phyloP scores from a whole-genome alignment of 2,329 filamentous ascomycete genomes.

The Colletotrichum lini region DNA sequence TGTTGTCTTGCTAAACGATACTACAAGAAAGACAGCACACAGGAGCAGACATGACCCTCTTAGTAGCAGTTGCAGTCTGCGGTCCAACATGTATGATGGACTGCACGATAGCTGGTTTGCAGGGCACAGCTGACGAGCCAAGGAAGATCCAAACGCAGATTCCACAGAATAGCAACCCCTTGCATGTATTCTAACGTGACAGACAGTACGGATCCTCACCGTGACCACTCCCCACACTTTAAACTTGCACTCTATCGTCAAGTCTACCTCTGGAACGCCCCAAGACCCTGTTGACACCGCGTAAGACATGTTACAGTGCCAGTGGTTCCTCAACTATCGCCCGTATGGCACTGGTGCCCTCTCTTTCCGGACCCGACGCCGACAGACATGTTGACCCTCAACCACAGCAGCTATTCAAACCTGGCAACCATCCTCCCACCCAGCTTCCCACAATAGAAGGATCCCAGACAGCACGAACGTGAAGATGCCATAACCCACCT shows the following conservation, averaged over 20 bases:
- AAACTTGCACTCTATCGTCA: conserved; percentile 52
- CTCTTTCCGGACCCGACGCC: conserved; percentile 53
- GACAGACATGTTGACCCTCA: conserved; percentile 53
- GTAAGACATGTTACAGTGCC: conserved; percentile 63
- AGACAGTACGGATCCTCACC: neutral
- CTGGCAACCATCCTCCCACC: conserved; percentile 49
- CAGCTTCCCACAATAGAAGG: conserved; percentile 55
- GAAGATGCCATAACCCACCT: conserved; percentile 56
- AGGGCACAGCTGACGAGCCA: too few relatives aligned
- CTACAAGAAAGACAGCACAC: too few relatives aligned
- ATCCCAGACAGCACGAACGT: conserved; percentile 56
- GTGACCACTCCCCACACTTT: neutral
- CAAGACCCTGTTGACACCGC: conserved; percentile 56
- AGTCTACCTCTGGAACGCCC: conserved; percentile 54
- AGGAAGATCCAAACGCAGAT: too few relatives aligned
- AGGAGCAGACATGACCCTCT: too few relatives aligned
- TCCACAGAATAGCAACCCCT: too few relatives aligned
- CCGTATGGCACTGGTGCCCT: conserved; percentile 55
- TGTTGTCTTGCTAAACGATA: too few relatives aligned
- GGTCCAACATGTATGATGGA: too few relatives aligned
- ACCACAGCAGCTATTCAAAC: conserved; percentile 55
- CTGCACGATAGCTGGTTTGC: too few relatives aligned
- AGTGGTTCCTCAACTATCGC: conserved; percentile 55
- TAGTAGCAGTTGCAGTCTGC: too few relatives aligned
- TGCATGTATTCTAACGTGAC: too few relatives aligned